Base-by-base conservation (phyloP, 305 asterid species). In the Fraxinus greggii region DNA sequence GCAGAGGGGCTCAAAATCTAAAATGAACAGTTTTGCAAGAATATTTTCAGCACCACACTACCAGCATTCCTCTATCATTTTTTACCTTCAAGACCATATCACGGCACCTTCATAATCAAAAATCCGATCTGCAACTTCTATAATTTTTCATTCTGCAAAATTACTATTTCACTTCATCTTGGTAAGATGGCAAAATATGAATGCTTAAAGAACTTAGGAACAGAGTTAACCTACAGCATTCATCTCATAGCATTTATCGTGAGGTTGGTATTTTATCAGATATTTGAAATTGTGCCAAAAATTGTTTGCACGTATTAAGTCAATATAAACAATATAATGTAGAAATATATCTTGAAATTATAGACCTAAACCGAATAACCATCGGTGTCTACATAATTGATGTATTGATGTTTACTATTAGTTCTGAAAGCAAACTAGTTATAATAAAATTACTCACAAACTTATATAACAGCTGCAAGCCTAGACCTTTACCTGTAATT, bases 401-500 rank as follows among this genome's bases (percentile, higher is more conserved):
- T 75, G 74, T 69, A 56, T 56, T 56, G 65, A 56, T 21, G 10
- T 56, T 28, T 1, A 3, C 19, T 24, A 5, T 9, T 19, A 56
- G 26, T 56, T 56, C 28, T 56, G 21, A 38, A 78, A 81, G 70
- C 15, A 70, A 80, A 36, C 24, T 78, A 35, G 78, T 78, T 77
- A 80, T 51, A 74, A 54, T 67, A 26, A 65, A 48, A 51, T 33
- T 40, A 51, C 35, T 21, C 79, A 38, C 67, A 72, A 26, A 23
- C 15, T 40, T 75, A 70, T 65, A 40, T 36, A 51, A 45, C 87
- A 85, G 38, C 74, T 69, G 81, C 31, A 74, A 40, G 80, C 24
- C 17, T 80, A 23, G 42, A 80, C 26, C 26, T 54, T 65, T 88
- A 94, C 99, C 99, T 96, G 87, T 96, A 96, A 90, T 96, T 91